A percentile compares a stretch with the other conserved stretches of the same genome.
Conservation (phyloP, 805 yeast genomes). For the Pichia occidentalis region DNA sequence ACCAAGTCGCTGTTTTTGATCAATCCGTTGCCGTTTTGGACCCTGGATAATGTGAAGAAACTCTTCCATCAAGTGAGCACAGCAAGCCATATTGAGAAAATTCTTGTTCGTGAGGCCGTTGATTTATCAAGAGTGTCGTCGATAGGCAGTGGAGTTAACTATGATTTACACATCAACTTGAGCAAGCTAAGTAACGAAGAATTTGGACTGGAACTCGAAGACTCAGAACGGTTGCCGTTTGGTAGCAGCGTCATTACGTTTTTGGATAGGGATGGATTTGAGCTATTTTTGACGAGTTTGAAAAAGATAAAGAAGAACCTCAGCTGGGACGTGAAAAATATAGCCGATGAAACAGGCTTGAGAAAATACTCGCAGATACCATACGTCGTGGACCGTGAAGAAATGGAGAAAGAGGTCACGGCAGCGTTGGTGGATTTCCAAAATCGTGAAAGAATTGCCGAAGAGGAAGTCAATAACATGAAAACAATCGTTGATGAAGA, state of each 20-base stretch:
- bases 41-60: conserved; percentile 44
- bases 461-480: conserved; percentile 48
- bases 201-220: conserved; percentile 26
- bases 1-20: conserved; percentile 64
- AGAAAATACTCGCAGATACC: conserved; percentile 38
- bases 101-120: conserved; percentile 28
- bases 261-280: conserved; percentile 62
- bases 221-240: conserved; percentile 49
- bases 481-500: conserved; percentile 77
- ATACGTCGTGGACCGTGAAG: conserved; percentile 41
- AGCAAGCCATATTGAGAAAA: conserved; percentile 54
- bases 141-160: conserved; percentile 17
- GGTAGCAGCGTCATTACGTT: conserved; percentile 70
- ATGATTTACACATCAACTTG: conserved; percentile 44
- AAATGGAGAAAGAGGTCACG: conserved; percentile 51
- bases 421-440: conserved; percentile 62
- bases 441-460: conserved; percentile 56
- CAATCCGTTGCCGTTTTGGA: conserved; percentile 65
- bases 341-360: conserved; percentile 28
- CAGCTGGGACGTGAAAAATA: conserved; percentile 32
- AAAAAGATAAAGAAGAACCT: conserved; percentile 39
- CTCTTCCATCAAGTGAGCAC: conserved; percentile 54
- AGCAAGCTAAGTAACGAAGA: conserved; percentile 53
- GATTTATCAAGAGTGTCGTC: conserved; percentile 19
- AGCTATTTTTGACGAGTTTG: conserved; percentile 58